These are phyloP conservation scores for Fraxinus sp. DNA, from an alignment of 305 asterid species.

Conservation along the genomic window DNA sequence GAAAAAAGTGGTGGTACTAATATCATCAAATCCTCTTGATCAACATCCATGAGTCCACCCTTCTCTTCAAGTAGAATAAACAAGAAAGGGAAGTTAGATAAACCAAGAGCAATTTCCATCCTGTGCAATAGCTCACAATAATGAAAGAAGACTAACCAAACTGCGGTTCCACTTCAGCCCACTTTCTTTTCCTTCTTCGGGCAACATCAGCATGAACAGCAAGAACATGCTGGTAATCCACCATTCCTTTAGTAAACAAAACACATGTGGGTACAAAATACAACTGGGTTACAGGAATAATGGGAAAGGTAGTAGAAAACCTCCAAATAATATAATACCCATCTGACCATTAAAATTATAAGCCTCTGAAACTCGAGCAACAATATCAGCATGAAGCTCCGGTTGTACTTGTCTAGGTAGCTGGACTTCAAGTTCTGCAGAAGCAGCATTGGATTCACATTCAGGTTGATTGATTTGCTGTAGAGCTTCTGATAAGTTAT, in stretches of 20 bases:
- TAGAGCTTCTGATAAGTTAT: constrained; percentile 32
- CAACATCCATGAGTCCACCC: constrained; percentile 61
- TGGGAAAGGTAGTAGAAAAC: neutral
- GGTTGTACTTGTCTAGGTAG: constrained; percentile 38
- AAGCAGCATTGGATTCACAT: constrained; percentile 28
- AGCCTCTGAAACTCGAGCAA: constrained; percentile 68
- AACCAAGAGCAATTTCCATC: constrained; percentile 11
- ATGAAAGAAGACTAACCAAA: constrained; percentile 46
- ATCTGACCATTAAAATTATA: constrained; percentile 70
- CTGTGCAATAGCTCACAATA: constrained; percentile 16
- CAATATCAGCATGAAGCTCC: constrained; percentile 65
- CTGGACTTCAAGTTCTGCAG: constrained; percentile 37
- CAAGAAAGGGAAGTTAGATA: constrained; percentile 25
- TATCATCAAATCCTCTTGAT: constrained; percentile 78
- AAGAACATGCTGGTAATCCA: constrained; percentile 89
- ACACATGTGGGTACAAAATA: constrained; percentile 27
- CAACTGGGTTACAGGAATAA: constrained; percentile 18
- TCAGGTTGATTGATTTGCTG: constrained; percentile 33
- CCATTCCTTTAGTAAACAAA: constrained; percentile 64
- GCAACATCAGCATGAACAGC: constrained; percentile 78
- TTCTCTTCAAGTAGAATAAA: constrained; percentile 39
- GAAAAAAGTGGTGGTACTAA: constrained; percentile 82
- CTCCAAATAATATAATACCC: neutral
- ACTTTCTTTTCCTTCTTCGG: constrained; percentile 68
- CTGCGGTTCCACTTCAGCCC: constrained; percentile 66